Conservation (phyloP, 805 yeast species). For the Pichia nanzhaoensis region DNA sequence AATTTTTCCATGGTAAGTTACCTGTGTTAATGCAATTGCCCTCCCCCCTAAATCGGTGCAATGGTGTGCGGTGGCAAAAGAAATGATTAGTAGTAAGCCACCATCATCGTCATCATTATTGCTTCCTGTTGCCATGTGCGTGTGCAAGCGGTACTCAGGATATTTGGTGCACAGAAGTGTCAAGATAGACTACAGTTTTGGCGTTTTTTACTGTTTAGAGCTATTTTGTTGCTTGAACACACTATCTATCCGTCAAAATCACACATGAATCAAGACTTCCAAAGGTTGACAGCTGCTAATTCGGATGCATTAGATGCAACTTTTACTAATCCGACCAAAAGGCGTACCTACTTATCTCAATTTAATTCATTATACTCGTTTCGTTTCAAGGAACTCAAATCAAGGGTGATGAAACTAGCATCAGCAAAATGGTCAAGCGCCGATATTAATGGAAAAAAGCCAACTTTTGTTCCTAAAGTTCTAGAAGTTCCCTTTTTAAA, state of each 20-base stretch:
- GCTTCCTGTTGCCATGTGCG: too few relatives aligned
- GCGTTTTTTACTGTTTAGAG: too few relatives aligned
- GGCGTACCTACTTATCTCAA: constrained; percentile 46
- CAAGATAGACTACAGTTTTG: too few relatives aligned
- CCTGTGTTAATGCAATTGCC: background rate
- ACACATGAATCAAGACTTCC: too few relatives aligned
- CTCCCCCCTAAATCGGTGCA: background rate
- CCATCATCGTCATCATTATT: too few relatives aligned
- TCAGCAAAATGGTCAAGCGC: constrained; percentile 35
- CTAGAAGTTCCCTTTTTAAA: constrained; percentile 58
- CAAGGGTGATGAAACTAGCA: constrained; percentile 41
- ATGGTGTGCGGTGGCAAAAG: too few relatives aligned
- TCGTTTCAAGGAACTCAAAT: constrained; percentile 43
- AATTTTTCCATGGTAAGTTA: constrained; percentile 42
- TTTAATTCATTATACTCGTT: constrained; percentile 50
- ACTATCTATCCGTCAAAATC: too few relatives aligned
- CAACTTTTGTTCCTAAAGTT: constrained; percentile 37
- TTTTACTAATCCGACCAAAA: constrained; percentile 15
- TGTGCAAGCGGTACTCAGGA: too few relatives aligned
- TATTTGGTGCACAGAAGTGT: too few relatives aligned
- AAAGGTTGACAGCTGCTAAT: background rate
- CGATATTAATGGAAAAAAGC: constrained; percentile 30
- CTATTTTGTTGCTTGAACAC: too few relatives aligned
- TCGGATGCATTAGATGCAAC: constrained; percentile 13
- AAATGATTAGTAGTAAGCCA: too few relatives aligned